Evolutionary conservation across 2,329 filamentous ascomycete genomes (phyloP), one percentile per base, ranked within the genome.

Genomic region (Lachnellula arida): DNA sequence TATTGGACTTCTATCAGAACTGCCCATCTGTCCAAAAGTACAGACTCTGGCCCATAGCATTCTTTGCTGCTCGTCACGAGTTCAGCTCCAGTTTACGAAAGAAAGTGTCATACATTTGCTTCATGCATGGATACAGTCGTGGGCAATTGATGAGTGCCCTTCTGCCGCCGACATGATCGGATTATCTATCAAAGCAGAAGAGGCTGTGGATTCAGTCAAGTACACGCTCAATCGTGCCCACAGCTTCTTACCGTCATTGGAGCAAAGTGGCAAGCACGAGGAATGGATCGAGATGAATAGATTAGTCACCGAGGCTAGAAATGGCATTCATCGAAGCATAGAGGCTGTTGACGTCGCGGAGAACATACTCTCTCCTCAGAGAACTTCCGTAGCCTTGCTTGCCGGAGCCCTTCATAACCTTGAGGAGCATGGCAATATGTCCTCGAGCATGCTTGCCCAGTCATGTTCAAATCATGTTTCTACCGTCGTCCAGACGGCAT

Each of bases 21-120:
- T 67, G 34, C 51, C 60, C 8, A 54, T 56, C 25, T 54, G 53
- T 19, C 34, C 46, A 25, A 52, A 55, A 46, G 49, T 64, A 9
- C 60, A 60, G 47, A 39, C 19, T 43, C 39, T 69, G 15, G 51
- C 56, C 19, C 46, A 46, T 7, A 53, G 53, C n/a, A 54, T 68
- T 9, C 49, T 68, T 28, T 44, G 47, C 53, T 62, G 61, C 3
- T 46, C 60, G 7, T 60, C 63, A 44, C 17, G 25, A 11, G 8
- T 42, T 35, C 66, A 69, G 39, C 50, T 64, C 5, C n/a, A 52
- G 5, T 22, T 44, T 17, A 56, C 64, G 34, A 22, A 48, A 25
- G 44, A 32, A 28, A 43, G 46, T 25, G 51, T 65, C 37, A 42
- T 23, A 35, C 22, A 28, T 11, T 40, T 68, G 22, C 51, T 65